Evolutionary conservation across 768 basidiomycete species (phyloP).

Genomic region (Leccinum barrowsii): DNA sequence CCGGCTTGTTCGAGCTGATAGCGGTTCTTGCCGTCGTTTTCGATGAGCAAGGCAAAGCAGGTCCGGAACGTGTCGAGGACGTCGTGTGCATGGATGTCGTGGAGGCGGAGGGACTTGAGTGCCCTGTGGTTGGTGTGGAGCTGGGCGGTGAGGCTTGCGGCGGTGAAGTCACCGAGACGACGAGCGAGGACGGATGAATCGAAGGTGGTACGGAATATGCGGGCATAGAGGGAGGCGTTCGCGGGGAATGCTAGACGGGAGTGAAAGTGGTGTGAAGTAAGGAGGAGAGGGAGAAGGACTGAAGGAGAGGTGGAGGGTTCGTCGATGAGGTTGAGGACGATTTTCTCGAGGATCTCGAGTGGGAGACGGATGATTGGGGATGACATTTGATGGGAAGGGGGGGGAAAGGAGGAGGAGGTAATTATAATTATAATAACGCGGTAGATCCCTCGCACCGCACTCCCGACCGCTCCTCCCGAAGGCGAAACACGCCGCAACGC

Average conservation of each 20-base stretch:
- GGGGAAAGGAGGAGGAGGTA: not conserved
- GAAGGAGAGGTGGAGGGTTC: conserved; percentile 27
- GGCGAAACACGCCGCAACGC: not conserved
- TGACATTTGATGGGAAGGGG: conserved; percentile 13
- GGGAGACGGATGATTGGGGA: conserved; percentile 34
- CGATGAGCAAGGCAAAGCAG: conserved; percentile 54
- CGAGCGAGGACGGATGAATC: conserved; percentile 50
- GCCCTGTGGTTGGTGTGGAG: conserved; percentile 37
- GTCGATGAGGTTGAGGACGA: conserved; percentile 44
- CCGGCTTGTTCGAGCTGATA: conserved; percentile 52
- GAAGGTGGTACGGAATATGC: conserved; percentile 55
- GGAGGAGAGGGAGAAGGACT: conserved; percentile 46
- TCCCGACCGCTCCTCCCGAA: not conserved
- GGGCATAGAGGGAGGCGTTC: conserved; percentile 42
- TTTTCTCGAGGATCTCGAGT: conserved; percentile 45
- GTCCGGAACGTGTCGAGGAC: conserved; percentile 40
- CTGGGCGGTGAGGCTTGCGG: conserved; percentile 33
- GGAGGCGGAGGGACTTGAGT: conserved; percentile 29
- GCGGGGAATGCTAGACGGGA: conserved; percentile 26
- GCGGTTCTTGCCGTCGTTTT: conserved; percentile 67
- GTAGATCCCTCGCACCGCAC: not conserved
- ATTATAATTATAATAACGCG: not conserved
- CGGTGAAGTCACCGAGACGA: conserved; percentile 45
- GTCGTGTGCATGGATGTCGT: conserved; percentile 32
- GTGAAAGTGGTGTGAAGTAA: conserved; percentile 40